Conservation (phyloP, 2,329 filamentous ascomycete species). For the Penicillium olsonii region DNA sequence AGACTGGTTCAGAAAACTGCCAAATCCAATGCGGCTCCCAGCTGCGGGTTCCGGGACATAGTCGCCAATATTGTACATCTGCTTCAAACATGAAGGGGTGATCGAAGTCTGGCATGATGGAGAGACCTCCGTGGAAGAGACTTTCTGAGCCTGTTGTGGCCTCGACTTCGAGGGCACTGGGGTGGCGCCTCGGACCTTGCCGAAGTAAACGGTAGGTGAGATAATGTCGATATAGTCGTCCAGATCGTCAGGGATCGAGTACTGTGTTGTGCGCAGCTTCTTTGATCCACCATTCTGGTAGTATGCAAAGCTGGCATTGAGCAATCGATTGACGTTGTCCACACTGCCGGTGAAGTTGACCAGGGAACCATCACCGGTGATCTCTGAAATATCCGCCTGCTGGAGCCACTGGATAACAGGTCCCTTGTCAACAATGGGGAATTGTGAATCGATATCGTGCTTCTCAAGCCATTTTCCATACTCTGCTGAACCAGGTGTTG, state of each 20-base stretch:
- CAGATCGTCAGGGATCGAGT: constrained; percentile 45
- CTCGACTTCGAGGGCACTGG: neutral
- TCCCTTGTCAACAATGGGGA: constrained; percentile 40
- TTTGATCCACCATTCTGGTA: constrained; percentile 43
- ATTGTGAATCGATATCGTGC: constrained; percentile 46
- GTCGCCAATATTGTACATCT: constrained; percentile 52
- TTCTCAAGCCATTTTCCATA: constrained; percentile 54
- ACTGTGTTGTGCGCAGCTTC: constrained; percentile 47
- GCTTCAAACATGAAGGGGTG: constrained; percentile 51
- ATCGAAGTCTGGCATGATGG: constrained; percentile 34
- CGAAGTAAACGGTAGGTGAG: constrained; percentile 56
- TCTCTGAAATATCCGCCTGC: constrained; percentile 37
- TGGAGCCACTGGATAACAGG: constrained; percentile 50
- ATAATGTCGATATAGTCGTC: constrained; percentile 48
- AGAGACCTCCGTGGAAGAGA: constrained; percentile 27
- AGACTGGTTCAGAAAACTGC: constrained; percentile 55
- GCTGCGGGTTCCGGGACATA: constrained; percentile 48
- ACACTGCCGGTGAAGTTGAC: constrained; percentile 48
- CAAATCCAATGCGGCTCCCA: constrained; percentile 54
- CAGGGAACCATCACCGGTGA: constrained; percentile 43
- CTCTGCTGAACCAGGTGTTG: constrained; percentile 48
- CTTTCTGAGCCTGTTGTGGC: constrained; percentile 4
- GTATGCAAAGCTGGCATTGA: constrained; percentile 52
- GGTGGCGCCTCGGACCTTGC: constrained; percentile 30
- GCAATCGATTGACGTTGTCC: constrained; percentile 46